A percentile compares a stretch with the other conserved stretches of the same genome.
Conservation (phyloP, 1,139 yeast genomes). For the Arxiozyma slooffiae region DNA sequence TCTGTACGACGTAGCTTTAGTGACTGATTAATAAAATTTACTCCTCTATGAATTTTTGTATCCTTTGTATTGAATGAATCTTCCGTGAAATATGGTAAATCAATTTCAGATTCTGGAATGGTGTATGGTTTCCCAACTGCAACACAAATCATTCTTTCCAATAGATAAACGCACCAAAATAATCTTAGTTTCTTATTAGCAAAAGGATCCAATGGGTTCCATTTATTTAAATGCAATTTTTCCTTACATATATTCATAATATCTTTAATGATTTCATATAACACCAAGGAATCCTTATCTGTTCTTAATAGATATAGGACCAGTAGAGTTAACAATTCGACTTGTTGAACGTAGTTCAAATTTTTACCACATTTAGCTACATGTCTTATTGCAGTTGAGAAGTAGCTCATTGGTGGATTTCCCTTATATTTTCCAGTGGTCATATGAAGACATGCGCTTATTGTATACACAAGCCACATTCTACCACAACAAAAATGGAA, state of each 20-base stretch:
- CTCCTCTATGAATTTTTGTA: constrained; percentile 21
- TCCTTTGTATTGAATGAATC: constrained; percentile 20
- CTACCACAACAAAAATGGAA: constrained; percentile 43
- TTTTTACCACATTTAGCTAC: constrained; percentile 37
- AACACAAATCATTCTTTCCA: constrained; percentile 47
- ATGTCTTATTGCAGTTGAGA: constrained; percentile 46
- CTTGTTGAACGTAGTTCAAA: constrained; percentile 35
- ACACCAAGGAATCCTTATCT: constrained; percentile 44
- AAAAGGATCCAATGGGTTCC: constrained; percentile 29
- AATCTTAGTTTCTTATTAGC: constrained; percentile 38
- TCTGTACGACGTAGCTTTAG: constrained; percentile 45
- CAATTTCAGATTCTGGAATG: constrained; percentile 38
- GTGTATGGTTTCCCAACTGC: constrained; percentile 47
- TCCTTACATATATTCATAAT: constrained; percentile 38
- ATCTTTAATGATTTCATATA: constrained; percentile 43
- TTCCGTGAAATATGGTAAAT: constrained; percentile 38
- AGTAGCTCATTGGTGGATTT: constrained; percentile 40
- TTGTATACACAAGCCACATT: constrained; percentile 41
- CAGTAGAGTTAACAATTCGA: constrained; percentile 41
- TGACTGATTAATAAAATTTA: constrained; percentile 43
- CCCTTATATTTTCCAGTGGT: constrained; percentile 43
- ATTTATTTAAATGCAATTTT: constrained; percentile 33
- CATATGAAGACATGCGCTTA: constrained; percentile 40
- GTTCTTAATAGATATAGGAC: constrained; percentile 46
- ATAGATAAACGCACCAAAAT: constrained; percentile 49